Evolutionary conservation across 1,284 basidiomycete species (phyloP).

Genomic region (Ustilago xerochloae): DNA sequence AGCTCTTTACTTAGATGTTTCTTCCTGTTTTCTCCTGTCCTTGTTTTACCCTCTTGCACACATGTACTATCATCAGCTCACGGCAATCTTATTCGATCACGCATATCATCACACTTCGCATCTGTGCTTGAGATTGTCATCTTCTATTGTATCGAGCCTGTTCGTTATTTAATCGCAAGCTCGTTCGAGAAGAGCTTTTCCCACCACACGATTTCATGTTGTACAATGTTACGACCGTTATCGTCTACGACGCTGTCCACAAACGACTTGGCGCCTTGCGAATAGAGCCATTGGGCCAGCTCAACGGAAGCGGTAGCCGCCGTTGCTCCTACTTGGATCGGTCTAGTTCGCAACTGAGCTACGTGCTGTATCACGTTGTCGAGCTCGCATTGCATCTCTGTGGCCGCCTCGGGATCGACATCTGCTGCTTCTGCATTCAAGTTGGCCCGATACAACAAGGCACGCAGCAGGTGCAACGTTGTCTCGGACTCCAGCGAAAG

Average conservation of each 20-base stretch:
- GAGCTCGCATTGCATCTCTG: slow-evolving; percentile 16
- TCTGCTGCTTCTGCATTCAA: slow-evolving; percentile 1
- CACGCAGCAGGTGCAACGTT: slow-evolving; percentile 30
- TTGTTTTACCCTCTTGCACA: slow-evolving; percentile 6
- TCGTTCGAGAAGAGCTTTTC: slow-evolving; percentile 25
- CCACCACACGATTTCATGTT: slow-evolving; percentile 36
- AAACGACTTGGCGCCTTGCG: slow-evolving; percentile 28
- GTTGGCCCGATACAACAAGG: slow-evolving; percentile 20
- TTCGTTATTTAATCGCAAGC: background rate
- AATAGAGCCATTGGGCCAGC: slow-evolving; percentile 31
- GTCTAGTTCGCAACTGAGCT: slow-evolving; percentile 15
- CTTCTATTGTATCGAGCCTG: background rate
- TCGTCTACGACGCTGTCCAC: slow-evolving; percentile 34
- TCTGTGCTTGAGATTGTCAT: background rate
- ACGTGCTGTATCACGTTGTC: slow-evolving; percentile 18
- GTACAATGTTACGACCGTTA: slow-evolving; percentile 19
- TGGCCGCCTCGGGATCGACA: slow-evolving; percentile 2
- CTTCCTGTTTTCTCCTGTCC: slow-evolving; percentile 6
- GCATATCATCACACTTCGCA: background rate
- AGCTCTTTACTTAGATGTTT: slow-evolving; percentile 68
- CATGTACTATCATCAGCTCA: slow-evolving; percentile 37
- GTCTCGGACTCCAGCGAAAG: slow-evolving; percentile 39
- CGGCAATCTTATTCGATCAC: slow-evolving; percentile 15
- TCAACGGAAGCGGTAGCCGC: slow-evolving; percentile 11
- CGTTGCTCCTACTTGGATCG: slow-evolving; percentile 19